A percentile compares a stretch with the other conserved stretches of the same genome.
phyloP scores from a whole-genome alignment of 2,329 filamentous ascomycete species.

The Paecilomyces dactylethromorphus region DNA sequence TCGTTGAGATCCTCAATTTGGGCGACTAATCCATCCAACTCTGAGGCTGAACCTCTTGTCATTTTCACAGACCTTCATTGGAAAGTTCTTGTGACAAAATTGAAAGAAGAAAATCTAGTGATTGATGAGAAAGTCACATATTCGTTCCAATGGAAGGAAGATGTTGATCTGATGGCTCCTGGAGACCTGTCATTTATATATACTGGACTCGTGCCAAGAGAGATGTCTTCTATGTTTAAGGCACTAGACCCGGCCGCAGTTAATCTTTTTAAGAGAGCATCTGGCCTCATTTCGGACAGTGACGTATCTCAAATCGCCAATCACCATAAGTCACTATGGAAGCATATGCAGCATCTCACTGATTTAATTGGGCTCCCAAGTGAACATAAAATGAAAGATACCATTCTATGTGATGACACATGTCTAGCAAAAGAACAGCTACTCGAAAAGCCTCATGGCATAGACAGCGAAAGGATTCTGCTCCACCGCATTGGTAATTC shows the following conservation, averaged over 20 bases:
- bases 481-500: background rate
- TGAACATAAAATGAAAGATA: background rate
- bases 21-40: background rate
- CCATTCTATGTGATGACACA: background rate
- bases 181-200: background rate
- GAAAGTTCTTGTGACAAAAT: background rate
- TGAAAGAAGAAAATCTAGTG: background rate
- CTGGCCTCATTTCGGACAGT: background rate
- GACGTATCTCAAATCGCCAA: background rate
- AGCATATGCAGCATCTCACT: background rate
- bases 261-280: background rate
- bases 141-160: background rate
- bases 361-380: background rate
- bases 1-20: background rate
- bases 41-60: background rate
- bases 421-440: background rate
- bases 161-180: background rate
- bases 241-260: background rate
- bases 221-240: background rate
- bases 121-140: background rate
- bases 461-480: background rate
- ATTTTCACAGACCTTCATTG: background rate
- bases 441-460: background rate
- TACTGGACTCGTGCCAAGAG: background rate
- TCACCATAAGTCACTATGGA: background rate